Evolutionary conservation across 2,329 filamentous ascomycete species (phyloP).

Genomic region (Ceratocystis albifundus): DNA sequence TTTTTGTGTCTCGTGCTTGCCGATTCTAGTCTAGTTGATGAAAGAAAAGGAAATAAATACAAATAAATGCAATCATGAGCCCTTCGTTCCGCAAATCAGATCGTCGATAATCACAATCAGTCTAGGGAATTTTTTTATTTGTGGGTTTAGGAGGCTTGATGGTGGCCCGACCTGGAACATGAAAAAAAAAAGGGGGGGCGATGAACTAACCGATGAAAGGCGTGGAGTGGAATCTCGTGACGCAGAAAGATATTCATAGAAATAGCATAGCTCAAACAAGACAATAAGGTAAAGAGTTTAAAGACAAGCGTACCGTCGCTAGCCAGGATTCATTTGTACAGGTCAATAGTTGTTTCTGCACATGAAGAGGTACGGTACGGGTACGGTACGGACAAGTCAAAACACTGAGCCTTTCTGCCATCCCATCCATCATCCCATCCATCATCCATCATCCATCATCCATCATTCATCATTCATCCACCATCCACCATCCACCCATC

Average conservation of each 20-base stretch:
- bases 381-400: no score
- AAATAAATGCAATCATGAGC: not conserved
- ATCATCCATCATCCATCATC: no score
- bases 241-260: not conserved
- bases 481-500: no score
- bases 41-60: not conserved
- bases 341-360: no score
- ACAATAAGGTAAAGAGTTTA: not conserved
- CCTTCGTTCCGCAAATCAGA: constrained; percentile 6
- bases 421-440: not conserved
- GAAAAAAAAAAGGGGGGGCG: constrained; percentile 5
- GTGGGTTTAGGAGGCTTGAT: constrained; percentile 9
- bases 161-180: constrained; percentile 5
- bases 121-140: constrained; percentile 13
- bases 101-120: constrained; percentile 14
- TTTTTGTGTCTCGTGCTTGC: not conserved
- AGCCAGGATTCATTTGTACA: no score
- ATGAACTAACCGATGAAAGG: not conserved
- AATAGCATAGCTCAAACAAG: not conserved
- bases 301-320: not conserved
- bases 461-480: no score
- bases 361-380: no score
- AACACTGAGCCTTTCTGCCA: no score
- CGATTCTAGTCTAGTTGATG: not conserved
- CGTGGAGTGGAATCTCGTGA: not conserved